A percentile compares a stretch with the other conserved stretches of the same genome.
Conservation (phyloP, 2,329 filamentous ascomycete genomes). For the Ascochyta koolunga region DNA sequence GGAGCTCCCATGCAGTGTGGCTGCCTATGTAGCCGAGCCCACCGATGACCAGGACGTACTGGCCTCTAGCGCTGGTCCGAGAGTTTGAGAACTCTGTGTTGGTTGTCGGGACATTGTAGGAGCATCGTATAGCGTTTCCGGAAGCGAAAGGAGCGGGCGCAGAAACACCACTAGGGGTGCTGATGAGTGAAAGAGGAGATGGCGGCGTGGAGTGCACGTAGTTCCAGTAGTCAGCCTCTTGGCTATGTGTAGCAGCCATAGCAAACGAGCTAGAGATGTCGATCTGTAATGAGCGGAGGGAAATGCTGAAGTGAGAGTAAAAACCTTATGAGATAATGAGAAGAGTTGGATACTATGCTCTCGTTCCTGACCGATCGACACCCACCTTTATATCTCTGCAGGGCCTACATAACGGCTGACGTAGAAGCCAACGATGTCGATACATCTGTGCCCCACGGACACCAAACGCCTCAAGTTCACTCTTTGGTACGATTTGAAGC, state of each 20-base stretch:
- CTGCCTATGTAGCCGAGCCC: conserved; percentile 61
- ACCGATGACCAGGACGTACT: conserved; percentile 37
- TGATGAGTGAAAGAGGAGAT: neutral
- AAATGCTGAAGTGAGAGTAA: neutral
- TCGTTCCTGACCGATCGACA: neutral
- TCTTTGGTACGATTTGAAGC: neutral
- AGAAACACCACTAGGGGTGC: neutral
- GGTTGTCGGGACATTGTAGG: neutral
- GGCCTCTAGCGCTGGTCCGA: neutral
- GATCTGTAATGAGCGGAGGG: neutral
- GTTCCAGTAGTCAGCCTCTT: neutral
- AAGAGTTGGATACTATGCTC: neutral
- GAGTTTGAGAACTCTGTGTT: neutral
- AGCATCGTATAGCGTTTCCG: neutral
- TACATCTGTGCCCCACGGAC: neutral
- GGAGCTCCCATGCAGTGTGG: conserved; percentile 58
- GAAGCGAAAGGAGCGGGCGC: neutral
- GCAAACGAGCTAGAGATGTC: neutral
- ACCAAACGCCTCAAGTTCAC: neutral
- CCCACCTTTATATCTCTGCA: neutral
- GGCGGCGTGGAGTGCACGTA: neutral
- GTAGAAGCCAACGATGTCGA: neutral
- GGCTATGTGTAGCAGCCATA: neutral
- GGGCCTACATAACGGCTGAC: neutral
- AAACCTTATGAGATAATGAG: neutral